These are phyloP conservation scores for Euphorbia schlechtendalii DNA, from an alignment of 441 rosid genomes.

Conservation along the genomic window DNA sequence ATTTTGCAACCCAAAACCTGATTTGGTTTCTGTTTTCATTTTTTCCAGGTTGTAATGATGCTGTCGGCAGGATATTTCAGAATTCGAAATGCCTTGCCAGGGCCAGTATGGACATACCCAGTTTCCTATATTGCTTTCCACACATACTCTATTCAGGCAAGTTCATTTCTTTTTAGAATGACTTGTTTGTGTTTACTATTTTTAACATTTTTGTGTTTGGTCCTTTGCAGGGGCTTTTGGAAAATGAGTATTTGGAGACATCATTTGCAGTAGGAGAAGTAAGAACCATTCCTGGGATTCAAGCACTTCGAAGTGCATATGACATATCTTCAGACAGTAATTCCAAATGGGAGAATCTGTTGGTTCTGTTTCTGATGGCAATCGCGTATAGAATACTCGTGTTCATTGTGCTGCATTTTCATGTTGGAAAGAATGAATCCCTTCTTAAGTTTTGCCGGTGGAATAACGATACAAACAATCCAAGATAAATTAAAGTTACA, in stretches of 20 bases:
- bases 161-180: slow-evolving; percentile 13
- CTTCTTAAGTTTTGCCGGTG: slow-evolving; percentile 33
- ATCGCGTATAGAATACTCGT: slow-evolving; percentile 62
- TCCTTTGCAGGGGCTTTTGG: slow-evolving; percentile 66
- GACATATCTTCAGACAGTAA: slow-evolving; percentile 64
- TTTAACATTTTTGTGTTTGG: no score
- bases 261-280: slow-evolving; percentile 90
- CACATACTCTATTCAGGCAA: slow-evolving; percentile 84
- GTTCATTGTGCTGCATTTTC: slow-evolving; percentile 54
- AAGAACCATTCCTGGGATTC: slow-evolving; percentile 76
- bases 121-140: slow-evolving; percentile 83
- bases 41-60: slow-evolving; percentile 88
- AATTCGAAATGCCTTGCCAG: slow-evolving; percentile 74
- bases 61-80: slow-evolving; percentile 92
- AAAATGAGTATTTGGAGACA: slow-evolving; percentile 83
- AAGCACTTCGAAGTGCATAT: slow-evolving; percentile 66
- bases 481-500: slow-evolving; percentile 34
- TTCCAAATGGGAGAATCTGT: slow-evolving; percentile 84
- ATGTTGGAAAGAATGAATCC: slow-evolving; percentile 43
- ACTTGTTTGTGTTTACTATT: no score
- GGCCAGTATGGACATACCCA: slow-evolving; percentile 90
- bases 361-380: slow-evolving; percentile 76
- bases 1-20: no score
- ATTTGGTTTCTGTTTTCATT: slow-evolving; percentile 6
- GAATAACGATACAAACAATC: slow-evolving; percentile 40